Conservation (phyloP, 805 yeast genomes). For the Kuraishia capsulata region DNA sequence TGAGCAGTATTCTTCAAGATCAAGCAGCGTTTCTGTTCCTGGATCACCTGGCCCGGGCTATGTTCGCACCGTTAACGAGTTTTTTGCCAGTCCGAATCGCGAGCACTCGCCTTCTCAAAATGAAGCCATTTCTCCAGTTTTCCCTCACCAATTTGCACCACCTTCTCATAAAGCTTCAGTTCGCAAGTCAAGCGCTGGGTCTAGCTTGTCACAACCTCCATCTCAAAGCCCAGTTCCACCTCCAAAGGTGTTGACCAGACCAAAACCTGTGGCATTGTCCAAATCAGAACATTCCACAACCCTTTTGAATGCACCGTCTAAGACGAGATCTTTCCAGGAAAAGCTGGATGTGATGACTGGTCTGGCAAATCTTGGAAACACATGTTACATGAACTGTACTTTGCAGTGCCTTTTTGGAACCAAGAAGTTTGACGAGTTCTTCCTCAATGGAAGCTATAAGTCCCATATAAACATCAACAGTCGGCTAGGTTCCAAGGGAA, state of each 20-base stretch:
- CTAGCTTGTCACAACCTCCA: too few species aligned
- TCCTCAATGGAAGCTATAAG: conserved; percentile 50
- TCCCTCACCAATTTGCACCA: conserved; percentile 4
- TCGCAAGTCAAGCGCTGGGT: neutral
- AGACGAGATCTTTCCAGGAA: neutral
- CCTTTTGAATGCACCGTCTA: neutral
- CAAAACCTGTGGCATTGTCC: neutral
- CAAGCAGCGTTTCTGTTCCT: neutral
- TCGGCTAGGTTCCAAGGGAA: conserved; percentile 73
- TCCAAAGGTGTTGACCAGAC: neutral
- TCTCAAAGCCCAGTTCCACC: conserved; percentile 6
- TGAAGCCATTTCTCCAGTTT: too few species aligned
- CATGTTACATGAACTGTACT: conserved; percentile 88
- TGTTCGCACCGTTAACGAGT: conserved; percentile 13
- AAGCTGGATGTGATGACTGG: conserved; percentile 50
- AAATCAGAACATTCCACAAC: neutral
- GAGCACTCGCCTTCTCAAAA: too few species aligned
- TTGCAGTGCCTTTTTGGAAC: conserved; percentile 82
- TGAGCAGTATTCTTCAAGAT: neutral
- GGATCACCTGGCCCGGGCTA: conserved; percentile 6
- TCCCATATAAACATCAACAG: conserved; percentile 66
- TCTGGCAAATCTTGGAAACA: conserved; percentile 73
- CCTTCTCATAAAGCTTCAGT: neutral
- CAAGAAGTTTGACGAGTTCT: conserved; percentile 51
- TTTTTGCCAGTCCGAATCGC: conserved; percentile 8